These are phyloP conservation scores for Serendipita sp. DNA, from an alignment of 768 basidiomycete genomes.

Conservation along the genomic window DNA sequence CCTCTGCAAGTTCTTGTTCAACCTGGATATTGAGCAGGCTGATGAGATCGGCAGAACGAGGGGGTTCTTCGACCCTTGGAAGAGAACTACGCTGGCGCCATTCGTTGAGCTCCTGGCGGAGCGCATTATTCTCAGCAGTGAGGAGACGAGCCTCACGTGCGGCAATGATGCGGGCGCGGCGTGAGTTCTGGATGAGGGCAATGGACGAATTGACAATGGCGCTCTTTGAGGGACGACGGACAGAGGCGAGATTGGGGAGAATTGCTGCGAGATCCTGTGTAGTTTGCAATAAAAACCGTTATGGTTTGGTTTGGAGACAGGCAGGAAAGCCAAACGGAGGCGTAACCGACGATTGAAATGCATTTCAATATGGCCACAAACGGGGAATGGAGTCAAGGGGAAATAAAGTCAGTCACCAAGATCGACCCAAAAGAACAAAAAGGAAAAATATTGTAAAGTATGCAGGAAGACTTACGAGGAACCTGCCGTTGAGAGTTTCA, in stretches of 20 bases:
- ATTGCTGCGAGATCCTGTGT: conserved; percentile 81
- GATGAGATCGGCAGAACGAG: conserved; percentile 52
- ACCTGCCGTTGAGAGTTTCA: conserved; percentile 84
- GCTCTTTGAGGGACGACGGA: conserved; percentile 88
- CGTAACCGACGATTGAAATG: not conserved
- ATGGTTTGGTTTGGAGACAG: not conserved
- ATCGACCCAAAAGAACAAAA: not conserved
- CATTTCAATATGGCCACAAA: not conserved
- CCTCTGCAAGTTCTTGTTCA: conserved; percentile 8
- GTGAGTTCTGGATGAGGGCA: conserved; percentile 68
- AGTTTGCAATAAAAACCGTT: not conserved
- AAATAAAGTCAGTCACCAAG: not conserved
- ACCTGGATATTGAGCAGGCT: conserved; percentile 13
- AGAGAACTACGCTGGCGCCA: conserved; percentile 71
- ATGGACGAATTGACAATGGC: conserved; percentile 95
- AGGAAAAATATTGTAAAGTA: not conserved
- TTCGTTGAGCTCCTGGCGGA: conserved; percentile 83
- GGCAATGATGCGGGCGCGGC: conserved; percentile 66
- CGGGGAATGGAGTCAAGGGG: not conserved
- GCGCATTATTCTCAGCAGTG: conserved; percentile 68
- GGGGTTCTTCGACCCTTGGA: conserved; percentile 54
- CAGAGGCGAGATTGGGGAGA: conserved; percentile 77
- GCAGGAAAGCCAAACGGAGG: not conserved
- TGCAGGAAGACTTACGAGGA: conserved; percentile 40
- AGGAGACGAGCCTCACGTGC: conserved; percentile 65